phyloP scores from a whole-genome alignment of 768 basidiomycete genomes.

The Phaffia tasmanica region DNA sequence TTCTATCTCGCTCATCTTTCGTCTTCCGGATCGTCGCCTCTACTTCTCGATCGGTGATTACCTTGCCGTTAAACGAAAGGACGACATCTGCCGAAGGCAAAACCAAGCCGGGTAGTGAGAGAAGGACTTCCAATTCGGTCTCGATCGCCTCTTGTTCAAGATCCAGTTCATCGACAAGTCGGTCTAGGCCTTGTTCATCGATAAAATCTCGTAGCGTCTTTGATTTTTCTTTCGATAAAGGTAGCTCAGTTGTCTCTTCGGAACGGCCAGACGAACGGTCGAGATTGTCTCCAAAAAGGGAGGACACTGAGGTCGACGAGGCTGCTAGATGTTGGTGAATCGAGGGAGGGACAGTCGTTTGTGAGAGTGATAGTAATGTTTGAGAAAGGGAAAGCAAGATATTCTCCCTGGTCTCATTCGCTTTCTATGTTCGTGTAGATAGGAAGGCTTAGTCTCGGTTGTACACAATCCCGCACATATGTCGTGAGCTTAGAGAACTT shows the following conservation, averaged over 20 bases:
- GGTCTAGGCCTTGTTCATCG: constrained; percentile 8
- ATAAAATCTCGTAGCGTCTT: constrained; percentile 8
- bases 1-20: neutral
- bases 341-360: constrained; percentile 6
- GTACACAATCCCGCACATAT: neutral
- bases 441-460: neutral
- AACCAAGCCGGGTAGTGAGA: constrained; percentile 2
- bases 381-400: constrained; percentile 8
- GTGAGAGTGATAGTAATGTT: neutral
- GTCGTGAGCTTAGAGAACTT: neutral
- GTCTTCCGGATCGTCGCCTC: constrained; percentile 1
- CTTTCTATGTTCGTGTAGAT: neutral
- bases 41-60: neutral
- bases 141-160: constrained; percentile 14
- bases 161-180: constrained; percentile 7
- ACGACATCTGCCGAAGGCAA: neutral
- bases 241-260: neutral
- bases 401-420: too few species aligned
- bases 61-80: neutral
- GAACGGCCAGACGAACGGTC: neutral
- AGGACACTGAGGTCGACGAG: constrained; percentile 5
- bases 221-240: too few species aligned
- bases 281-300: constrained; percentile 1
- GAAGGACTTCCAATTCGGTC: constrained; percentile 8
- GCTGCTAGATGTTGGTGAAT: constrained; percentile 1